These are phyloP conservation scores for Tubosaeta sp. DNA, from an alignment of 768 basidiomycete species.

Conservation along the genomic window DNA sequence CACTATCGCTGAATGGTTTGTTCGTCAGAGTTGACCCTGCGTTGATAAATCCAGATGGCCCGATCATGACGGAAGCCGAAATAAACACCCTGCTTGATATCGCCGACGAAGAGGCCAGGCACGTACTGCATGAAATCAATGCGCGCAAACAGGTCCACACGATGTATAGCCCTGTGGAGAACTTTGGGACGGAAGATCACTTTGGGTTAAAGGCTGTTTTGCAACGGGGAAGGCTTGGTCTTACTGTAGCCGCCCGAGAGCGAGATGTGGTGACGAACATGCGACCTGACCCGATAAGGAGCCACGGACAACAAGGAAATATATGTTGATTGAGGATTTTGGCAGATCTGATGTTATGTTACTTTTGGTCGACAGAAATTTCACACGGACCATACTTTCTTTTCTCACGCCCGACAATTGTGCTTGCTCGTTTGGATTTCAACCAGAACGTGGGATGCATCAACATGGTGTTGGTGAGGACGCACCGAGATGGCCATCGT, in stretches of 20 bases:
- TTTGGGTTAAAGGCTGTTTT: constrained; percentile 8
- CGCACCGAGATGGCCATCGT: too few relatives aligned
- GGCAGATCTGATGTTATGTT: too few relatives aligned
- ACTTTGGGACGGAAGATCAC: constrained; percentile 10
- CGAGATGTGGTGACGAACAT: background rate
- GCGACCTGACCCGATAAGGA: too few relatives aligned
- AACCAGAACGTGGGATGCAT: too few relatives aligned
- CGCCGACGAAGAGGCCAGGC: constrained; percentile 7
- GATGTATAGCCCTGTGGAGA: constrained; percentile 12
- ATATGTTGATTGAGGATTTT: too few relatives aligned
- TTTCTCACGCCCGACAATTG: too few relatives aligned
- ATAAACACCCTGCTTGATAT: background rate
- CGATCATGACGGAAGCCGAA: constrained; percentile 1
- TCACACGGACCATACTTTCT: too few relatives aligned
- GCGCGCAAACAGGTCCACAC: constrained; percentile 11
- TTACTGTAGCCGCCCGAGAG: background rate
- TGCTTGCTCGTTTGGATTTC: too few relatives aligned
- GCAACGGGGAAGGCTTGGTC: constrained; percentile 5
- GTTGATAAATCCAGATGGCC: background rate
- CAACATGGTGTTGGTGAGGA: too few relatives aligned
- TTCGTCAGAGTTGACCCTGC: background rate
- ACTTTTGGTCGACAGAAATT: too few relatives aligned
- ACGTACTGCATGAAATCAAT: constrained; percentile 12
- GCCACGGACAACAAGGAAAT: too few relatives aligned
- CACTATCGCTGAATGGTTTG: background rate